These are phyloP conservation scores for Cladophialophora immunda DNA, from an alignment of 2,329 filamentous ascomycete species.

Conservation along the genomic window DNA sequence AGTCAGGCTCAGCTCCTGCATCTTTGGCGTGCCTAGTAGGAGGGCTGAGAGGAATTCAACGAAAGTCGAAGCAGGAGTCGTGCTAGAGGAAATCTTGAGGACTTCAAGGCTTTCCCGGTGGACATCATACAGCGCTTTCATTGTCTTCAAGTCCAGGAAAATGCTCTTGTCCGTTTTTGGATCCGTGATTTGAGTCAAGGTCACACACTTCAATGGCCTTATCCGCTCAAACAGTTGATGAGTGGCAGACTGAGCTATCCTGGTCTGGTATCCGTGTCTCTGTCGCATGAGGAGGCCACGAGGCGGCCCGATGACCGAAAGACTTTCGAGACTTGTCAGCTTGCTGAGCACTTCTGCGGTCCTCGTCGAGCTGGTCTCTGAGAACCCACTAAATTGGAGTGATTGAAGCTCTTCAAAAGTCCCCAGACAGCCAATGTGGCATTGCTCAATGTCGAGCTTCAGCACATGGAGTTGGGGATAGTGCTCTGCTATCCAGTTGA, in stretches of 20 bases:
- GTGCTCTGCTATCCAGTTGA: slow-evolving; percentile 20
- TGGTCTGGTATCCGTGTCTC: slow-evolving; percentile 23
- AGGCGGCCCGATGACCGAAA: slow-evolving; percentile 25
- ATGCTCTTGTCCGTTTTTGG: not conserved
- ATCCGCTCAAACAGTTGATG: slow-evolving; percentile 27
- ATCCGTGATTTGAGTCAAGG: slow-evolving; percentile 17
- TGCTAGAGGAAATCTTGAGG: slow-evolving; percentile 25
- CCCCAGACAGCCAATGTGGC: slow-evolving; percentile 21
- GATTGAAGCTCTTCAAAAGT: slow-evolving; percentile 10
- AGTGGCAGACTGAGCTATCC: slow-evolving; percentile 24
- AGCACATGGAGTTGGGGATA: slow-evolving; percentile 20
- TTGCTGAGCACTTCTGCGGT: slow-evolving; percentile 20
- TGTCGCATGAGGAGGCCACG: slow-evolving; percentile 25
- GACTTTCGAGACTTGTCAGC: slow-evolving; percentile 22
- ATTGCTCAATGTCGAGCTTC: slow-evolving; percentile 27
- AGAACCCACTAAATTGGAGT: slow-evolving; percentile 26
- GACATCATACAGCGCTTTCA: slow-evolving; percentile 26
- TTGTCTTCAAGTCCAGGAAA: slow-evolving; percentile 24
- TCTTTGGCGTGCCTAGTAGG: slow-evolving; percentile 21
- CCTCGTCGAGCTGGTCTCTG: slow-evolving; percentile 18
- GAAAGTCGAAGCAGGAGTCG: slow-evolving; percentile 13
- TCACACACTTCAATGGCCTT: slow-evolving; percentile 26
- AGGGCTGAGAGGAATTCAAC: slow-evolving; percentile 25
- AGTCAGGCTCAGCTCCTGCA: slow-evolving; percentile 21
- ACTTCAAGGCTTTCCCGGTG: slow-evolving; percentile 26